Base-by-base conservation (phyloP, 768 basidiomycete species). In the Lactarius deliciosus region DNA sequence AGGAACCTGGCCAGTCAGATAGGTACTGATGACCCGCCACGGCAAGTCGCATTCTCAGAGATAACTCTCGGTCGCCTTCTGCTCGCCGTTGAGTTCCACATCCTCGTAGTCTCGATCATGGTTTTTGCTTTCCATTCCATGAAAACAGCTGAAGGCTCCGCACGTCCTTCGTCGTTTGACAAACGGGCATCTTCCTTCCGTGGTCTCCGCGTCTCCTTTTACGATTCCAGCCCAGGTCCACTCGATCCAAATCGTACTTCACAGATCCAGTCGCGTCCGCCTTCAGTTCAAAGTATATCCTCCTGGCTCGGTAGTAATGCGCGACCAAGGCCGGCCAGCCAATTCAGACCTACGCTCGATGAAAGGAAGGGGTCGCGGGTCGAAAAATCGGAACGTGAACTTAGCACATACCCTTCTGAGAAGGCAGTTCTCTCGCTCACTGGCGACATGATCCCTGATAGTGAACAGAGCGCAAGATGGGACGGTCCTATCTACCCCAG, bases 31-130 rank as follows among this genome's bases (percentile, higher is more conserved):
- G 8, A 69, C 45, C 25, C 36, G 15, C n/a, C 40, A 15, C 60
- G 11, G n/a, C 3, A 69, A 91, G 89, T 88, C 73, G 76, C 79
- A 61, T 90, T 91, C 72, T 84, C 90, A 3, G 91, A 92, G 76
- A 84, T 83, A 7, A 79, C 80, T 11, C 76, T 89, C 1, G 91
- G 90, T n/a, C 85, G 87, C 56, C 84, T 91, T 70, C 74, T 85
- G 60, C 78, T 86, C 70, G 86, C 85, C 16, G 75, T 86, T 40
- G 86, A 89, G 71, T 70, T 86, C 28, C 92, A 86, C 72, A 79
- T 86, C 53, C 75, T 88, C 54, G 78, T 88, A 64, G 74, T 90
- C n/a, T 84, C 82, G 72, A 75, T 81, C 66, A 82, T 89, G 66
- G 77, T 88, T 60, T 71, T 75, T 40, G 76, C 81, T n/a, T 78